Conservation (phyloP, 1,284 basidiomycete species). For the Sporisorium sorghi region DNA sequence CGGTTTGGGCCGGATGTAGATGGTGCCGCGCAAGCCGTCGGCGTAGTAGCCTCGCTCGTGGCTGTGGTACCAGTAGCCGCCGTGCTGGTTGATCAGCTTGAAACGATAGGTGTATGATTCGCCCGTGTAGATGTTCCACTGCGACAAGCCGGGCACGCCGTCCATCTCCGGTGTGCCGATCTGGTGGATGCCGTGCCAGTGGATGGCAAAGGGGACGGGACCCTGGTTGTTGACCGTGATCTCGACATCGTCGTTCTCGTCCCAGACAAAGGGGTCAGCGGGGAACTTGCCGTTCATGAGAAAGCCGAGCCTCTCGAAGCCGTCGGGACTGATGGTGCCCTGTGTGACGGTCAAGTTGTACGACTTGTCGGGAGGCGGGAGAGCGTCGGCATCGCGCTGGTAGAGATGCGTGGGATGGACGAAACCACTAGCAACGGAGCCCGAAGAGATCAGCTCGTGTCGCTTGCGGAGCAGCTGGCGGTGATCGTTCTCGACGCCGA, state of each 20-base stretch:
- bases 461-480: slow-evolving; percentile 30
- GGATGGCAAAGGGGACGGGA: slow-evolving; percentile 48
- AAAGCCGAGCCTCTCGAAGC: slow-evolving; percentile 43
- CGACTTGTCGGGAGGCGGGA: slow-evolving; percentile 42
- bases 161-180: slow-evolving; percentile 56
- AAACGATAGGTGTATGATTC: slow-evolving; percentile 49
- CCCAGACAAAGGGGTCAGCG: slow-evolving; percentile 47
- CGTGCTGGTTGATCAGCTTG: slow-evolving; percentile 50
- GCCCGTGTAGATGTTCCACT: slow-evolving; percentile 54
- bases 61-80: slow-evolving; percentile 55
- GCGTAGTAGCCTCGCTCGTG: slow-evolving; percentile 54
- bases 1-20: slow-evolving; percentile 49
- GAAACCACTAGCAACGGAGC: slow-evolving; percentile 30
- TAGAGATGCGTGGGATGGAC: slow-evolving; percentile 42
- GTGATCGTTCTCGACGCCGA: slow-evolving; percentile 8
- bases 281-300: slow-evolving; percentile 55
- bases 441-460: slow-evolving; percentile 35
- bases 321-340: slow-evolving; percentile 46
- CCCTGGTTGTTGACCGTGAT: slow-evolving; percentile 45
- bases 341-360: slow-evolving; percentile 42
- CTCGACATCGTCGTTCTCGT: slow-evolving; percentile 54
- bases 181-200: slow-evolving; percentile 58
- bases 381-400: slow-evolving; percentile 35
- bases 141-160: slow-evolving; percentile 53
- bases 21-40: slow-evolving; percentile 44